A percentile compares a stretch with the other conserved stretches of the same genome.
Evolutionary conservation across 2,329 filamentous ascomycete genomes (phyloP).

Genomic region (Paraconiothyrium sp.): DNA sequence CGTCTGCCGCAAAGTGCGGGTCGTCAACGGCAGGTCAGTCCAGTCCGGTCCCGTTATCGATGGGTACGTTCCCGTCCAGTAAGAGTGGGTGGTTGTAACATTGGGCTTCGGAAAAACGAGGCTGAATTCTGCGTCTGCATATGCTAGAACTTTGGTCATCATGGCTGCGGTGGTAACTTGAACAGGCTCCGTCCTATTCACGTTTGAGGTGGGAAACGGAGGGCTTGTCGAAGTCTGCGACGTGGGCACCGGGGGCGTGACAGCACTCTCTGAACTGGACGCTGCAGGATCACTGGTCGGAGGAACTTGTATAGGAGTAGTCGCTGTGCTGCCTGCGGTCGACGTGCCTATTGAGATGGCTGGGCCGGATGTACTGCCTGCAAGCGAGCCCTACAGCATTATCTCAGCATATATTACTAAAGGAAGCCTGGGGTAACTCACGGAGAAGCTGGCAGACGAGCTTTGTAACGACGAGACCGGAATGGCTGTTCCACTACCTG

Average conservation of each 20-base stretch:
- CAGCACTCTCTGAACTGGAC: not conserved
- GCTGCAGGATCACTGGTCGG: not conserved
- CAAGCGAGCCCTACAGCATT: not conserved
- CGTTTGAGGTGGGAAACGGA: conserved; percentile 7
- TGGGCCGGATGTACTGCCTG: not conserved
- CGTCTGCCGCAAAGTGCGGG: conserved; percentile 33
- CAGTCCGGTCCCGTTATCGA: conserved; percentile 37
- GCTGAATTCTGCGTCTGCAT: conserved; percentile 31
- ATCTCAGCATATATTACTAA: not conserved
- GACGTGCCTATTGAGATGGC: not conserved
- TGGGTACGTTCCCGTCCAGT: conserved; percentile 44
- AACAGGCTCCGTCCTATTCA: conserved; percentile 15
- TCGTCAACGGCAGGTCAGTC: conserved; percentile 35
- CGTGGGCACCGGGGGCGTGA: not conserved
- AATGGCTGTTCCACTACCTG: not conserved
- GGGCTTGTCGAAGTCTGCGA: not conserved
- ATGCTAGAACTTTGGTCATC: conserved; percentile 38
- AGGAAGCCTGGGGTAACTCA: not conserved
- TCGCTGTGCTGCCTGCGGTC: not conserved
- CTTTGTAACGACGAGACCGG: not conserved
- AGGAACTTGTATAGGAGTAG: not conserved
- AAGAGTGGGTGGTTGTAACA: conserved; percentile 43
- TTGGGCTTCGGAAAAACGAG: conserved; percentile 43
- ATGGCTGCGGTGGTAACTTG: conserved; percentile 19
- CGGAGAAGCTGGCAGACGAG: not conserved